Conservation (phyloP, 345 rosid genomes). For the Moricandia moricandioides region DNA sequence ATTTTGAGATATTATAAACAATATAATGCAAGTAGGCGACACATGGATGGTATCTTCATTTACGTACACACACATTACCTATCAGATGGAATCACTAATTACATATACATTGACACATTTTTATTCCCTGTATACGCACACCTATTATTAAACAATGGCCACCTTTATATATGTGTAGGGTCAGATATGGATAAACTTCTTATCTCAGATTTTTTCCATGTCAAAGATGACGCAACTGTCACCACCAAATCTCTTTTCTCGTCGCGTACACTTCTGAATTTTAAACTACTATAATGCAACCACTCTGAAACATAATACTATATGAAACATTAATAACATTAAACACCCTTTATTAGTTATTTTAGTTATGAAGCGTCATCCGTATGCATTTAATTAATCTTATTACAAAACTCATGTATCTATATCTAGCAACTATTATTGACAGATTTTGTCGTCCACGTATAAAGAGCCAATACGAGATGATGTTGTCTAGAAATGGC, state of each 20-base stretch:
- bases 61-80: conserved; percentile 6
- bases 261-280: neutral
- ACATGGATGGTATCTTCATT: conserved; percentile 29
- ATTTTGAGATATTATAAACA: neutral
- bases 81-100: neutral
- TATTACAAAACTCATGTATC: conserved; percentile 15
- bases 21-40: conserved; percentile 6
- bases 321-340: neutral
- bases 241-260: conserved; percentile 24
- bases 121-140: too few relatives aligned
- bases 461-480: conserved; percentile 8
- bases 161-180: too few relatives aligned
- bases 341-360: neutral
- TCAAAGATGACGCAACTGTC: conserved; percentile 37
- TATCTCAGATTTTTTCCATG: conserved; percentile 32
- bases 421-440: neutral
- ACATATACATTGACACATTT: neutral
- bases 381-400: neutral
- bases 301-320: conserved; percentile 9
- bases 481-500: conserved; percentile 18
- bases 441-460: conserved; percentile 17
- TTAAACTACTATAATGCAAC: neutral
- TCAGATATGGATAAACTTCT: conserved; percentile 36
- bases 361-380: neutral
- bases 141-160: neutral